Conservation (phyloP, 192 early-diverging fungal genomes). For the Backusella luteola region DNA sequence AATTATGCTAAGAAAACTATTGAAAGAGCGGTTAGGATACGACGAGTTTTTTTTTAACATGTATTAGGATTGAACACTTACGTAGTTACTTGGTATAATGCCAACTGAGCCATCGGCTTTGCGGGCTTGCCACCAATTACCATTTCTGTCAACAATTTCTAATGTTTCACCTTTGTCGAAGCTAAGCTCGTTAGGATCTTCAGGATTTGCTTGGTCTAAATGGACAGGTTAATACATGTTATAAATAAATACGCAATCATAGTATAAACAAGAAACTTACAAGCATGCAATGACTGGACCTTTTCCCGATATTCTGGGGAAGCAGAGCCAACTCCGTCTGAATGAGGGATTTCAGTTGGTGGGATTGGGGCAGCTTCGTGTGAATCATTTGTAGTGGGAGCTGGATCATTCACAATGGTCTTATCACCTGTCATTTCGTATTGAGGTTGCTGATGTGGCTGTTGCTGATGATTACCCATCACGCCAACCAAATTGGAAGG, state of each 20-base stretch:
- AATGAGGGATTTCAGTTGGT: background rate
- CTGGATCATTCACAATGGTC: slow-evolving; percentile 3
- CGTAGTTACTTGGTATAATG: slow-evolving; percentile 90
- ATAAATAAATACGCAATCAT: background rate
- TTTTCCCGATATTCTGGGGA: background rate
- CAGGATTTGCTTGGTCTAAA: slow-evolving; percentile 79
- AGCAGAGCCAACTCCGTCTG: background rate
- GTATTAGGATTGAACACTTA: background rate
- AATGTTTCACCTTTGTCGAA: slow-evolving; percentile 85
- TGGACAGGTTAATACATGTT: background rate
- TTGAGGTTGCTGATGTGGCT: background rate
- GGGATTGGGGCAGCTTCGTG: background rate
- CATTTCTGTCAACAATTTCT: slow-evolving; percentile 86
- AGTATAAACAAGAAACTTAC: slow-evolving; percentile 4
- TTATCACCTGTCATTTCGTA: slow-evolving; percentile 14
- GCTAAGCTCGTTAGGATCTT: slow-evolving; percentile 87
- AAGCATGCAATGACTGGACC: slow-evolving; percentile 1
- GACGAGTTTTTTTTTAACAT: too few relatives aligned
- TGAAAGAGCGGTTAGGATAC: background rate
- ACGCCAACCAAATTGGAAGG: slow-evolving; percentile 30
- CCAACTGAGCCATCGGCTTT: slow-evolving; percentile 78
- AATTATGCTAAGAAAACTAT: background rate
- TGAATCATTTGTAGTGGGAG: background rate
- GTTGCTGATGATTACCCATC: slow-evolving; percentile 18
- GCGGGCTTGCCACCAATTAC: slow-evolving; percentile 97